Evolutionary conservation across 768 basidiomycete genomes (phyloP).

Genomic region (Tubosaeta sp.): DNA sequence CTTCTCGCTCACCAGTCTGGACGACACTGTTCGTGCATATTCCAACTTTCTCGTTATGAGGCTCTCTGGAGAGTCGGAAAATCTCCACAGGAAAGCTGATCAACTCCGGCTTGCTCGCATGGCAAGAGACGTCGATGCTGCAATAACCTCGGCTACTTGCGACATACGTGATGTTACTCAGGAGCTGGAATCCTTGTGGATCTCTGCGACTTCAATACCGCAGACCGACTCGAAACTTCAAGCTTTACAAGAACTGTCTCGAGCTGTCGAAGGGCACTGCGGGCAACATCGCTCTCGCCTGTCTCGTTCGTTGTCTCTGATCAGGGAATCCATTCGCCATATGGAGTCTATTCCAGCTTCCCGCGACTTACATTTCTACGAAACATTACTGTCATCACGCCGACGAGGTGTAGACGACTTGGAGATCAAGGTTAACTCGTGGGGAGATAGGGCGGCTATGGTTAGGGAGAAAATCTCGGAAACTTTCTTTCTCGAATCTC

Average conservation of each 20-base stretch:
- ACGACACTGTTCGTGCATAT: constrained; percentile 64
- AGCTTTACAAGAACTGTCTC: constrained; percentile 35
- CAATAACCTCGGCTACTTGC: constrained; percentile 34
- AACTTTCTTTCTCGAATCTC: constrained; percentile 38
- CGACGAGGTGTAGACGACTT: constrained; percentile 47
- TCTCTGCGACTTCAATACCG: constrained; percentile 28
- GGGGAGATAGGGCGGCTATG: constrained; percentile 37
- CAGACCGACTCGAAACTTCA: constrained; percentile 29
- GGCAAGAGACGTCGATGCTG: constrained; percentile 49
- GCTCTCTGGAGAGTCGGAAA: constrained; percentile 51
- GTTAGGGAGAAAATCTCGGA: constrained; percentile 37
- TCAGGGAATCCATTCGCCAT: constrained; percentile 49
- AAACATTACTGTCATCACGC: constrained; percentile 47
- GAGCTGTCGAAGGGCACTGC: constrained; percentile 34
- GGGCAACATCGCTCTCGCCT: constrained; percentile 35
- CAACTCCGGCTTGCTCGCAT: constrained; percentile 50
- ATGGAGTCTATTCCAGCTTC: constrained; percentile 50
- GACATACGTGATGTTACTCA: constrained; percentile 38
- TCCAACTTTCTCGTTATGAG: constrained; percentile 65
- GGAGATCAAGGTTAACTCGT: constrained; percentile 44
- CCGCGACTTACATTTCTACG: constrained; percentile 42
- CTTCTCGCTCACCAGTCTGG: constrained; percentile 55
- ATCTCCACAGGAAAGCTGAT: constrained; percentile 42
- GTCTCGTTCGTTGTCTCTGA: constrained; percentile 46
- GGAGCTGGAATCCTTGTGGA: constrained; percentile 39